Evolutionary conservation across 2,329 filamentous ascomycete species (phyloP), one percentile per base, ranked within the genome.

Genomic region (Triangularia verruculosa): DNA sequence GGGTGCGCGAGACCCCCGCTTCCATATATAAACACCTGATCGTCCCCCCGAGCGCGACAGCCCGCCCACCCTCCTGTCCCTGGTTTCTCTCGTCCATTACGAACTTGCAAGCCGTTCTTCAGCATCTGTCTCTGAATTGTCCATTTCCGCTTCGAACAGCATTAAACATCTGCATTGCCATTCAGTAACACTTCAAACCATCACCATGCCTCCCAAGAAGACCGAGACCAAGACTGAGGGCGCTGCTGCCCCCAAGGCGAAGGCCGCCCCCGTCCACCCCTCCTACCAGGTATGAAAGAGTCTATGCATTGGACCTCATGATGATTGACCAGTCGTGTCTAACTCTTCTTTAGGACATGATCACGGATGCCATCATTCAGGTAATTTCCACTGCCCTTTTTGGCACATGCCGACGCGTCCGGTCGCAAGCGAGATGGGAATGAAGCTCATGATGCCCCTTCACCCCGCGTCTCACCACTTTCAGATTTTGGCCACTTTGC

Each of bases 121-220:
- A 69, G 34, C 61, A 54, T 70, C 22, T 67, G 56, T 15, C 58
- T 63, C 61, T 17, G 30, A 62, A 54, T 61, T 63, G 63, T 65
- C 68, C 71, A 68, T 59, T 74, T 75, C 57, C 61, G 43, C 28
- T 17, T 51, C n/a, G 24, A 52, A 59, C 32, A 17, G 22, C 34
- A 59, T 59, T n/a, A 28, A 3, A 9, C 20, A 28, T 51, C 30
- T 52, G 11, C 20, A n/a, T 24, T 57, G 60, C 65, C 65, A 67
- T 64, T 68, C 66, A 5, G 30, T 24, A 67, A 71, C 70, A 61
- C 68, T 65, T 65, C 67, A 54, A 54, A 67, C 72, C 69, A 63
- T 75, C 76, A 76, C 75, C 76, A 87, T 87, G 84, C 78, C 82
- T 82, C 81, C 84, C 77, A 86, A 86, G 81, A 85, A 86, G 79